These are phyloP conservation scores for Cicer pinnatifidum DNA, from an alignment of 306 rosid genomes.

Conservation along the genomic window DNA sequence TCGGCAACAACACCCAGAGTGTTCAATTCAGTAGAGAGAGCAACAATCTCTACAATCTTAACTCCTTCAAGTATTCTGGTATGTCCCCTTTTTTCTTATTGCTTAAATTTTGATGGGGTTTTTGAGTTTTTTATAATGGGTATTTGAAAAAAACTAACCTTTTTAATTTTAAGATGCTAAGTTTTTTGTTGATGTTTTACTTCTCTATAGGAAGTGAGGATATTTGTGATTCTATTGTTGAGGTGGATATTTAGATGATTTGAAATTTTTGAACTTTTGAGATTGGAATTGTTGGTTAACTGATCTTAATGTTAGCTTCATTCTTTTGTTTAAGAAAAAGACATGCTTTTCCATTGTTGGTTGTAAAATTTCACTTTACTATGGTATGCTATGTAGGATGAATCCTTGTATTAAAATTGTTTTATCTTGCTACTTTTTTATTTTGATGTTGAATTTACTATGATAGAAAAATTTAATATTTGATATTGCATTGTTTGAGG, in stretches of 20 bases:
- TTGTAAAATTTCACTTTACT: not conserved
- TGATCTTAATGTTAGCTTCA: not conserved
- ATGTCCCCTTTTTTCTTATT: not conserved
- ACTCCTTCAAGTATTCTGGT: constrained; percentile 87
- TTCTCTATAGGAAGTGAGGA: not conserved
- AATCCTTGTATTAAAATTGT: not conserved
- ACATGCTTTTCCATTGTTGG: not conserved
- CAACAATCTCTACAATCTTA: constrained; percentile 85
- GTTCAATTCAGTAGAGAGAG: constrained; percentile 83
- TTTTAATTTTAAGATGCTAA: not conserved
- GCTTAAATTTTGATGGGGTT: not conserved
- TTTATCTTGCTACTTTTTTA: not conserved
- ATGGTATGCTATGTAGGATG: not conserved
- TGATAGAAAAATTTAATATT: not conserved
- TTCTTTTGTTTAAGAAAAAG: not conserved
- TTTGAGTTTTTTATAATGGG: not conserved
- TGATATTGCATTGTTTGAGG: not conserved
- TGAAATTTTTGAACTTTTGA: not conserved
- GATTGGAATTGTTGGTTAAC: not conserved
- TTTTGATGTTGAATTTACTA: not conserved
- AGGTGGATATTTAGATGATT: not conserved
- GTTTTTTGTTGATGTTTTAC: not conserved
- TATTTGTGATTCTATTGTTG: not conserved
- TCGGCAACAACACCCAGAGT: constrained; percentile 75
- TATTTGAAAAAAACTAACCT: not conserved